Percentiles rank a stretch among this genome's conserved stretches.
phyloP scores from a whole-genome alignment of 176 grass and related monocot genomes.

The Microstegium vimineum region DNA sequence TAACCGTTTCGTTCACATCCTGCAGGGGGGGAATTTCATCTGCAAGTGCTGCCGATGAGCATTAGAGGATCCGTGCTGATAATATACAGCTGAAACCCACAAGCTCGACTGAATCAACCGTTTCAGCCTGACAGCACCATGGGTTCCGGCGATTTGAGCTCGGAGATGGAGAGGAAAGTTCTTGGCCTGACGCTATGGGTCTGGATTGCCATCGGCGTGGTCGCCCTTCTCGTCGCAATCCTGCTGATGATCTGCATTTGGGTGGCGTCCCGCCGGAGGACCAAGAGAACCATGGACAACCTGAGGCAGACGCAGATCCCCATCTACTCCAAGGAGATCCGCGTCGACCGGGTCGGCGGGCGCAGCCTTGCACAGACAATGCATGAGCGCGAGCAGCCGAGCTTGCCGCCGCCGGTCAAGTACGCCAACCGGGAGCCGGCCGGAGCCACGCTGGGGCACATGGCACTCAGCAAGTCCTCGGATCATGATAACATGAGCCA shows the following conservation, averaged over 20 bases:
- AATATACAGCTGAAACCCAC: background rate
- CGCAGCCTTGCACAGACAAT: constrained; percentile 77
- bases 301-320: constrained; percentile 78
- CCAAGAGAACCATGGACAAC: constrained; percentile 53
- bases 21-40: constrained; percentile 29
- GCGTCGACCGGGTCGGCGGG: constrained; percentile 64
- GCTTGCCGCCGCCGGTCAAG: constrained; percentile 47
- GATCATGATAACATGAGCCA: constrained; percentile 95
- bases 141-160: constrained; percentile 42
- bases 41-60: constrained; percentile 24
- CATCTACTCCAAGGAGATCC: constrained; percentile 94
- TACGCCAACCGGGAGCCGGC: constrained; percentile 35
- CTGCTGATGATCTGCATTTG: constrained; percentile 82
- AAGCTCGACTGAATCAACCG: background rate
- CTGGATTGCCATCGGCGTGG: constrained; percentile 73
- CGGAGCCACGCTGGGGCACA: constrained; percentile 46
- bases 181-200: constrained; percentile 81
- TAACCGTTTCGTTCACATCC: background rate
- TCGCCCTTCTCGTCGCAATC: constrained; percentile 70
- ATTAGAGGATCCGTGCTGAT: constrained; percentile 12
- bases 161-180: constrained; percentile 56
- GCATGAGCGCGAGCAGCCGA: constrained; percentile 48
- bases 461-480: constrained; percentile 58
- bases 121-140: constrained; percentile 23
- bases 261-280: constrained; percentile 53